These are phyloP conservation scores for Carex pumila DNA, from an alignment of 176 grass and related monocot genomes.

Conservation along the genomic window DNA sequence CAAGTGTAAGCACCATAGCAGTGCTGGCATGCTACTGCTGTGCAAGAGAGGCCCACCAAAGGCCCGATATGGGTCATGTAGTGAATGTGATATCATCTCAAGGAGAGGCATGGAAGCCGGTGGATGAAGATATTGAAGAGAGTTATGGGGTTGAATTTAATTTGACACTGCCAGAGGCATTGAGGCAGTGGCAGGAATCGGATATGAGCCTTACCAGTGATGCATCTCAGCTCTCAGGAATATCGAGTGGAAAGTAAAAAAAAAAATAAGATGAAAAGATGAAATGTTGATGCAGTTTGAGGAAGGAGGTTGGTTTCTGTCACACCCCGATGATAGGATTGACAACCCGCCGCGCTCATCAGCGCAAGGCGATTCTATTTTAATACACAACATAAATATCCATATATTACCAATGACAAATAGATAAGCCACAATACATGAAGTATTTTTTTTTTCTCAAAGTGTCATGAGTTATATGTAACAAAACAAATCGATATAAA, in stretches of 20 bases:
- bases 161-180: constrained; percentile 1
- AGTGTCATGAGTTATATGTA: too few species aligned
- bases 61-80: constrained; percentile 35
- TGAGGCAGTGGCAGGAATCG: constrained; percentile 11
- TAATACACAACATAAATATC: too few species aligned
- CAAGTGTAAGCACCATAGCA: constrained; percentile 21
- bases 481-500: too few species aligned
- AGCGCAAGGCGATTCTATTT: too few species aligned
- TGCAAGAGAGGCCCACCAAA: constrained; percentile 19
- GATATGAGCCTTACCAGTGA: constrained; percentile 2
- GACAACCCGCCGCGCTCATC: too few species aligned
- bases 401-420: too few species aligned
- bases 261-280: background rate
- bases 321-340: too few species aligned
- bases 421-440: too few species aligned
- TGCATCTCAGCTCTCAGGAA: constrained; percentile 9
- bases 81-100: constrained; percentile 22
- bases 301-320: background rate
- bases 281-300: background rate
- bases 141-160: constrained; percentile 15
- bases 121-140: constrained; percentile 3
- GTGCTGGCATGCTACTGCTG: constrained; percentile 32
- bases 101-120: constrained; percentile 6
- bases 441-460: too few species aligned
- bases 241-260: constrained; percentile 1